Percentiles rank a stretch among this genome's conserved stretches.
phyloP scores from a whole-genome alignment of 306 rosid genomes.

The Rubus idaeus region DNA sequence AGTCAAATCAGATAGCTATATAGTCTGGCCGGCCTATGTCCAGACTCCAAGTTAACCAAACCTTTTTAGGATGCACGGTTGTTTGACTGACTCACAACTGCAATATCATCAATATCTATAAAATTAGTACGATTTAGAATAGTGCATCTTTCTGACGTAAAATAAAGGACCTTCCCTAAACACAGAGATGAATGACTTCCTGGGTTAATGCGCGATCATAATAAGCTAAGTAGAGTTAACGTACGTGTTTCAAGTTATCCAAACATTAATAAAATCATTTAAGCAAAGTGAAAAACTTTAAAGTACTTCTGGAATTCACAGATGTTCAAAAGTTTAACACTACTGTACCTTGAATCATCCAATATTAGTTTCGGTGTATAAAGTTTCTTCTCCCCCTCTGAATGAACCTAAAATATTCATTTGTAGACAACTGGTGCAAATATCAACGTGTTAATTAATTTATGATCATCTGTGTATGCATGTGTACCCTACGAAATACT shows the following conservation, averaged over 20 bases:
- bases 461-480: neutral
- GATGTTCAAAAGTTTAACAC: neutral
- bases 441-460: neutral
- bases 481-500: neutral
- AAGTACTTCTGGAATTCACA: neutral
- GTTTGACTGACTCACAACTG: conserved; percentile 9
- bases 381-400: neutral
- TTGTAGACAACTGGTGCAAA: neutral
- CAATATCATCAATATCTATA: neutral
- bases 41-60: conserved; percentile 7
- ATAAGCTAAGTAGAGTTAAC: neutral
- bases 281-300: neutral
- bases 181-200: neutral
- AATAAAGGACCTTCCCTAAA: neutral
- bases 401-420: neutral
- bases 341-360: neutral
- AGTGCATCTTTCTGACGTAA: neutral
- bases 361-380: neutral
- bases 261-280: neutral
- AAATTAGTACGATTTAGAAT: neutral
- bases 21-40: conserved; percentile 4
- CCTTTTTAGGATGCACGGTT: conserved; percentile 6
- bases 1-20: conserved; percentile 1
- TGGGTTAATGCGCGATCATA: neutral
- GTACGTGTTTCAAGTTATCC: neutral